Evolutionary conservation across 1,139 yeast species (phyloP).

Genomic region (Candida albicans): DNA sequence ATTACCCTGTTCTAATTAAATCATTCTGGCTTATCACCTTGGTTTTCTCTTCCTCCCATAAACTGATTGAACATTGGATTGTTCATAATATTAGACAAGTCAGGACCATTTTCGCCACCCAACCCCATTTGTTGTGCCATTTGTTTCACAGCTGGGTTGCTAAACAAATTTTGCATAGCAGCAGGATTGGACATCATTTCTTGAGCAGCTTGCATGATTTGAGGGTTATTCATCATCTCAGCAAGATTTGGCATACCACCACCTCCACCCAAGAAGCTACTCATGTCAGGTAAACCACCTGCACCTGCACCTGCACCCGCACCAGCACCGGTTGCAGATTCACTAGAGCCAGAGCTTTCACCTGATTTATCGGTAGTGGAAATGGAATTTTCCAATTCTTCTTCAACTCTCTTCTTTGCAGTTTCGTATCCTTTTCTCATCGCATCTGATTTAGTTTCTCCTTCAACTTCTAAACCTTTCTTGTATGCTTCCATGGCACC

Average conservation of each 20-base stretch:
- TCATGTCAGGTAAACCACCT: constrained; percentile 76
- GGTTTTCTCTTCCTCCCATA: constrained; percentile 41
- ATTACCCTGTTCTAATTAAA: neutral
- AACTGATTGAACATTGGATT: constrained; percentile 70
- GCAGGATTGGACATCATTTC: constrained; percentile 88
- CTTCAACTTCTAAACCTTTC: constrained; percentile 84
- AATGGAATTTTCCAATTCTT: constrained; percentile 56
- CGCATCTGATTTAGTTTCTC: constrained; percentile 79
- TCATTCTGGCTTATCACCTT: constrained; percentile 6
- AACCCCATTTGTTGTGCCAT: constrained; percentile 73
- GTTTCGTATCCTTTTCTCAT: constrained; percentile 94
- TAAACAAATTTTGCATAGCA: constrained; percentile 75
- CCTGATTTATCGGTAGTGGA: constrained; percentile 22
- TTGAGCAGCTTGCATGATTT: constrained; percentile 89
- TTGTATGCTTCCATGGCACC: constrained; percentile 90
- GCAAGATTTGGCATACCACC: constrained; percentile 60
- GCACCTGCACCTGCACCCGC: constrained; percentile 45
- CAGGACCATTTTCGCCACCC: constrained; percentile 59
- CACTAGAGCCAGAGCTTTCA: constrained; percentile 16
- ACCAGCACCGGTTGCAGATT: constrained; percentile 22
- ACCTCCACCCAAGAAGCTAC: constrained; percentile 64
- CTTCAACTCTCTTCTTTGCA: constrained; percentile 82
- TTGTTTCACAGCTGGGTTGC: constrained; percentile 73
- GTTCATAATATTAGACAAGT: constrained; percentile 69
- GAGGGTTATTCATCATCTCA: constrained; percentile 83